Base-by-base conservation (phyloP, 371 early-diverging fungal genomes). In the Apophysomyces ossiformis region DNA sequence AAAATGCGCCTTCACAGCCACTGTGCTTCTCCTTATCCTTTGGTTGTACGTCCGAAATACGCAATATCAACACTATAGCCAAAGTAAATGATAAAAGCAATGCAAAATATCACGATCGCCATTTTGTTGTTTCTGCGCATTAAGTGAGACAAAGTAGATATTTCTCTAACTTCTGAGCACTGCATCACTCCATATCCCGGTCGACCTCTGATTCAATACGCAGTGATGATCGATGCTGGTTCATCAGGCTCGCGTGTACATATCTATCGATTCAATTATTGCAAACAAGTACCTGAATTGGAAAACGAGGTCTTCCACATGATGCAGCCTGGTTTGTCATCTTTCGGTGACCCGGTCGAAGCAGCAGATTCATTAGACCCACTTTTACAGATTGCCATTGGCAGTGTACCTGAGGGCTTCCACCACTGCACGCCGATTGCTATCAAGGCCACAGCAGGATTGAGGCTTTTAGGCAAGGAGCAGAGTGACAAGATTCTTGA, bases 241-340 rank as follows among this genome's bases (percentile, higher is more conserved):
- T 95, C 95, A 7, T 94, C 95, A n/a, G 98, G 98, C 18, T 94
- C 95, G 2, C 91, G 98, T 36, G 91, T 97, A 64, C 98, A 97
- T 75, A 93, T 95, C 18, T 97, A 96, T 85, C 80, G 83, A 62
- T 88, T 88, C 69, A 92, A 89, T 72, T 88, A 90, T 72, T 96
- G 97, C 81, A 86, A 90, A 58, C 72, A 68, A 32, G 87, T 87
- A 41, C 78, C 78, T 21, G 73, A 69, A 2, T 74, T 90, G 36
- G 90, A 90, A 61, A 79, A 89, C 66, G 98, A 96, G 76, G 82
- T 92, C 36, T 97, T 97, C 75, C 82, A 88, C 56, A 89, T 89
- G 64, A 61, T 87, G 46, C 82, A 92, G 66, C 96, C 96, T 16
- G 98, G 98, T 35, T 83, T 97, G 11, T 93, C 94, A 8, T 70